phyloP scores from a whole-genome alignment of 176 grass and related monocot genomes.

The Rhipidocladum racemiflorum region DNA sequence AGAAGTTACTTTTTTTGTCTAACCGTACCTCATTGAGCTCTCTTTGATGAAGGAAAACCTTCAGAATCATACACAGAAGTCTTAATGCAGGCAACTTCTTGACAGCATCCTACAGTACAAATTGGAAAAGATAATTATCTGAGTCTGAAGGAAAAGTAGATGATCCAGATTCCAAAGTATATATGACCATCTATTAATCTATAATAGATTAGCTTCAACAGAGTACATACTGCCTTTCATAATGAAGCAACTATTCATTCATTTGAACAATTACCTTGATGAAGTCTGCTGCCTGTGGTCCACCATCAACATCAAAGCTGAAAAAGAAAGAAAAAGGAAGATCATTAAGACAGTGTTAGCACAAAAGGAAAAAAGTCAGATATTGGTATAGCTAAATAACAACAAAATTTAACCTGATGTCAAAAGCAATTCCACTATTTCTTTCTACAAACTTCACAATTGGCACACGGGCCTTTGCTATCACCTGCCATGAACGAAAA shows the following conservation, averaged over 20 bases:
- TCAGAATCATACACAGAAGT: conserved; percentile 89
- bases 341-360: conserved; percentile 4
- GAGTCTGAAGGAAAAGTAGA: not conserved
- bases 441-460: conserved; percentile 97
- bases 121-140: conserved; percentile 13
- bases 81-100: conserved; percentile 85
- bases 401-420: conserved; percentile 71
- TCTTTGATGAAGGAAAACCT: conserved; percentile 99
- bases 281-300: conserved; percentile 84
- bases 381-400: not conserved
- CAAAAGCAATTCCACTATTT: conserved; percentile 82
- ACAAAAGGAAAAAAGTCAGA: not conserved
- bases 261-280: conserved; percentile 70
- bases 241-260: not conserved
- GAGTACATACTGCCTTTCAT: not conserved
- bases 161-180: not conserved
- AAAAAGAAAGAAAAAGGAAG: conserved; percentile 26
- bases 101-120: conserved; percentile 58
- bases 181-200: not conserved
- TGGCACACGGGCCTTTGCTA: conserved; percentile 97
- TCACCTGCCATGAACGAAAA: conserved; percentile 62
- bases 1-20: not conserved
- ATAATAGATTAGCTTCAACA: conserved; percentile 28
- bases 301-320: conserved; percentile 96
- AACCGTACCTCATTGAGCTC: conserved; percentile 92